These are phyloP conservation scores for Scytalidium sp. DNA, from an alignment of 2,329 filamentous ascomycete species.

Conservation along the genomic window DNA sequence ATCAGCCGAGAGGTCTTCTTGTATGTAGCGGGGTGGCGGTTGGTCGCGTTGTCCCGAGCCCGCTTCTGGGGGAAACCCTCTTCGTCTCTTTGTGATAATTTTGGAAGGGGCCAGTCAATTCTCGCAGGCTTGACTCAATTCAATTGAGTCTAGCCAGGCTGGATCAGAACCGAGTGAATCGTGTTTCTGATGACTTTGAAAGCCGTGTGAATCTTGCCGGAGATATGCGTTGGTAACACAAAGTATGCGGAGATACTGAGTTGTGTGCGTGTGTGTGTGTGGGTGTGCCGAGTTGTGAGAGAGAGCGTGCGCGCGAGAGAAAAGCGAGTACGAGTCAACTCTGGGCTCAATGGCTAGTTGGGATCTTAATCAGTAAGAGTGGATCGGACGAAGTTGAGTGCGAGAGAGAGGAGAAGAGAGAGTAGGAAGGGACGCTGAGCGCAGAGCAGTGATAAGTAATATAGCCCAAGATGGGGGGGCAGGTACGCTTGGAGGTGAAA, in stretches of 20 bases:
- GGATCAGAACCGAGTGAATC: too few species aligned
- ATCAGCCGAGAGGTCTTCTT: neutral
- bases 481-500: too few species aligned
- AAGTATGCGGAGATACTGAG: too few species aligned
- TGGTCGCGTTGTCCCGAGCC: neutral
- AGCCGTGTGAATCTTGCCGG: too few species aligned
- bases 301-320: too few species aligned
- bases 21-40: neutral
- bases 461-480: neutral
- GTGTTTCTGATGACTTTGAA: too few species aligned
- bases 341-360: too few species aligned
- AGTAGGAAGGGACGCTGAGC: conserved; percentile 3
- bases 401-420: conserved; percentile 5
- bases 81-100: neutral
- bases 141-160: neutral
- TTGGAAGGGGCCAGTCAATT: neutral
- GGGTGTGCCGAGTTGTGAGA: too few species aligned
- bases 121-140: neutral
- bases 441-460: neutral
- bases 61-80: neutral
- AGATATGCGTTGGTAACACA: too few species aligned
- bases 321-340: too few species aligned
- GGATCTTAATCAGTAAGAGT: too few species aligned
- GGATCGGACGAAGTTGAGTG: conserved; percentile 9
- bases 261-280: too few species aligned